Evolutionary conservation across 2,329 filamentous ascomycete genomes (phyloP), one percentile per base, ranked within the genome.

Genomic region (Fusarium armeniacum): DNA sequence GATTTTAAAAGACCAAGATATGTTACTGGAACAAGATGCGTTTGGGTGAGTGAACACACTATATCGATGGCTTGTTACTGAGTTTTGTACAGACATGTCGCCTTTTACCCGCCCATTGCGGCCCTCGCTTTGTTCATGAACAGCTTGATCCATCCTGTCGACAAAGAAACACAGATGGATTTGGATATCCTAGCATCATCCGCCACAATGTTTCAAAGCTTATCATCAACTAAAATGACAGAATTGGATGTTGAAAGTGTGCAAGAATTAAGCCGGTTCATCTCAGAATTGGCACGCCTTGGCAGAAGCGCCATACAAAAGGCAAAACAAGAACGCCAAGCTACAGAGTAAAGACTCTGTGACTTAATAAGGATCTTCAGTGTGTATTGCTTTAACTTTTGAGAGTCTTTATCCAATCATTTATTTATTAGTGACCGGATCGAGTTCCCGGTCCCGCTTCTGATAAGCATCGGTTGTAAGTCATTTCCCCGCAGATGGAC

Each of bases 391-490:
- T 45, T 30, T 28, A 24, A 40, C 20, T 20, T 20, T n/a, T 45
- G 5, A 20, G 7, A 9, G 11, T 9, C 22, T 4, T 9, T 13
- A 16, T 5, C 15, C 13, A 11, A 50, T 59, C 5, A 16, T 33
- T 28, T 30, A 28, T 28, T 10, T 8, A 10, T 28, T 13, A 8
- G 32, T 2, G 18, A 12, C 44, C 58, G 56, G 58, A 7, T 16
- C 3, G 5, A 18, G 15, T 6, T 33, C 3, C 58, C 58, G 56
- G 60, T 18, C 61, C 61, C 59, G 52, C 61, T 64, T 45, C 64
- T 32, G 45, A 65, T 64, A 64, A 65, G 52, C 51, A 30, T 11
- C 10, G 1, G 4, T 8, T 43, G 12, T 56, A 41, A 59, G 58
- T 45, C 36, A 22, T n/a, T 51, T 50, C 62, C 51, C 65, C 47